Percentiles rank a stretch among this genome's conserved stretches.
Evolutionary conservation across 2,329 filamentous ascomycete genomes (phyloP).

Genomic region (Calonectria hongkongensis): DNA sequence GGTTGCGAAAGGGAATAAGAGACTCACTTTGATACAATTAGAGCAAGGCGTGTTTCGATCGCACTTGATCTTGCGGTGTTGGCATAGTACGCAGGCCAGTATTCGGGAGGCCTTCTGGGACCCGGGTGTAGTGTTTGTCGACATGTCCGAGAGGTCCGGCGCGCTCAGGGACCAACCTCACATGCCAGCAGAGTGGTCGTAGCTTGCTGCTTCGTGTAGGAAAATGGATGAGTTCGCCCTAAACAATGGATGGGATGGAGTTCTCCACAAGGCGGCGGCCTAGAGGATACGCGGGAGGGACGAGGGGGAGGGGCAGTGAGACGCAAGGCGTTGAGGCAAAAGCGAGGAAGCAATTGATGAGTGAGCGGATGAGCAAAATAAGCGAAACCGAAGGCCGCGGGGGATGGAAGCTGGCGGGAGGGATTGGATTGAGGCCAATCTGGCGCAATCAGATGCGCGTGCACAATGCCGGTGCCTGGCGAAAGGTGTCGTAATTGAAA

Average conservation of each 20-base stretch:
- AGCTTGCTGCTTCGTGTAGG: slow-evolving; percentile 12
- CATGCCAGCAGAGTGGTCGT: slow-evolving; percentile 53
- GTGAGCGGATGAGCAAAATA: slow-evolving; percentile 25
- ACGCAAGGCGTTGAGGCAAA: slow-evolving; percentile 27
- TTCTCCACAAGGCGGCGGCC: slow-evolving; percentile 32
- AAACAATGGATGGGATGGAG: slow-evolving; percentile 22
- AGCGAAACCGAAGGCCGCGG: slow-evolving; percentile 17
- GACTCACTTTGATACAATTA: slow-evolving; percentile 75
- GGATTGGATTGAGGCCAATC: slow-evolving; percentile 35
- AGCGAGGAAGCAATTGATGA: slow-evolving; percentile 17
- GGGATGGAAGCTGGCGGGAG: neutral
- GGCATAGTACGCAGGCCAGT: slow-evolving; percentile 74
- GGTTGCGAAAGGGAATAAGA: slow-evolving; percentile 36
- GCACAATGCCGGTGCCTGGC: slow-evolving; percentile 29
- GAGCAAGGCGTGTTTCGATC: slow-evolving; percentile 76
- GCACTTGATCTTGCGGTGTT: slow-evolving; percentile 78
- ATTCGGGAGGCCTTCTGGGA: slow-evolving; percentile 66
- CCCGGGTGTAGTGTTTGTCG: slow-evolving; percentile 53
- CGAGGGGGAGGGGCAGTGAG: slow-evolving; percentile 38
- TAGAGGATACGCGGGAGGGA: slow-evolving; percentile 27
- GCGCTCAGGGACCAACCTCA: slow-evolving; percentile 47
- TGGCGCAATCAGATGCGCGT: slow-evolving; percentile 28
- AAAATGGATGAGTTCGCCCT: slow-evolving; percentile 15
- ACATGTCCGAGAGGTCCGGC: slow-evolving; percentile 56
- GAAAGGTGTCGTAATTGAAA: slow-evolving; percentile 35